phyloP scores from a whole-genome alignment of 306 rosid genomes.

The Lathyrus aphaca region DNA sequence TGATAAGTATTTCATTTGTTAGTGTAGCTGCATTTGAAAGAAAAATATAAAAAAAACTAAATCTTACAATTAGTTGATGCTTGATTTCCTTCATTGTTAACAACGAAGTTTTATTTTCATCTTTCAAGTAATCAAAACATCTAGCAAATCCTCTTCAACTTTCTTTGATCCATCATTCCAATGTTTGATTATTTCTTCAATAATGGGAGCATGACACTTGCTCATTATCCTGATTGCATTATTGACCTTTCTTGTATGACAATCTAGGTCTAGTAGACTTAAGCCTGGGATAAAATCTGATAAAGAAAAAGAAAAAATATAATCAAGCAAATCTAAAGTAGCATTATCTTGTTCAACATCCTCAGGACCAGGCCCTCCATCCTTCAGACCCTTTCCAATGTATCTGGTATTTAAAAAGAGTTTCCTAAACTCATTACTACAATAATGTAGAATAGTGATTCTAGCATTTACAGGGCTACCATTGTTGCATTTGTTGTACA shows the following conservation, averaged over 20 bases:
- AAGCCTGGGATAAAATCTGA: conserved; percentile 53
- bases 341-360: conserved; percentile 45
- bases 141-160: conserved; percentile 46
- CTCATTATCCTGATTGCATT: conserved; percentile 25
- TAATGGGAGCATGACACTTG: conserved; percentile 40
- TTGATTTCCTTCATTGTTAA: conserved; percentile 48
- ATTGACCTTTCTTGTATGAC: conserved; percentile 31
- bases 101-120: conserved; percentile 15
- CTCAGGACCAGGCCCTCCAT: conserved; percentile 54
- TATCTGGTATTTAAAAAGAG: conserved; percentile 42
- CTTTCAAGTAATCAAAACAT: conserved; percentile 48
- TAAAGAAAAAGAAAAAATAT: conserved; percentile 22
- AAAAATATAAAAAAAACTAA: neutral
- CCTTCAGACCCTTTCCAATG: conserved; percentile 39
- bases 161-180: conserved; percentile 47
- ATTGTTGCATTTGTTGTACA: conserved; percentile 32
- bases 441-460: conserved; percentile 36
- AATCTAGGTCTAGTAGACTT: conserved; percentile 45
- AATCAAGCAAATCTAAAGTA: conserved; percentile 22
- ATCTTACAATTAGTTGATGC: conserved; percentile 38
- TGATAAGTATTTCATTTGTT: neutral
- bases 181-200: conserved; percentile 38
- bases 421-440: conserved; percentile 41
- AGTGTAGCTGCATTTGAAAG: no score
- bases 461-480: conserved; percentile 38